These are phyloP conservation scores for Boechera stricta DNA, from an alignment of 345 rosid genomes.

Conservation along the genomic window DNA sequence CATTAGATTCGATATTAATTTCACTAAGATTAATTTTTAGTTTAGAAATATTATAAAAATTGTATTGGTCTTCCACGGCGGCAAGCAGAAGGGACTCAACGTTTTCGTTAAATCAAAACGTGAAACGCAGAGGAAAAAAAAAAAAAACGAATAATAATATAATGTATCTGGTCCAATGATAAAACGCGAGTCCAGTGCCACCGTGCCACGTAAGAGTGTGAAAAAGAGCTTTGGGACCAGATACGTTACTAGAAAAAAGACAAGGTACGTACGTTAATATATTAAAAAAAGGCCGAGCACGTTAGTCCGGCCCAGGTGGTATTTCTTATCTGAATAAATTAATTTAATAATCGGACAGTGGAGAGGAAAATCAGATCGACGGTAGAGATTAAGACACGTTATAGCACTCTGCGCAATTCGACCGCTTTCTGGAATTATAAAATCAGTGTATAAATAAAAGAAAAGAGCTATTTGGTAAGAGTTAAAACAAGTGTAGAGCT, in stretches of 20 bases:
- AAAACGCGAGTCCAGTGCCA: background rate
- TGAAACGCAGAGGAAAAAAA: conserved; percentile 8
- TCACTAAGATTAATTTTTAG: too few relatives aligned
- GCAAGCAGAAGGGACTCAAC: background rate
- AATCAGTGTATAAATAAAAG: conserved; percentile 25
- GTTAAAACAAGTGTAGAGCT: background rate
- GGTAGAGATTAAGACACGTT: conserved; percentile 11
- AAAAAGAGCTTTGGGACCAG: conserved; percentile 25
- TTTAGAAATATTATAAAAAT: background rate
- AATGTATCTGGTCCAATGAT: background rate
- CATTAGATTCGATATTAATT: too few relatives aligned
- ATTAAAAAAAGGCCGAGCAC: conserved; percentile 10
- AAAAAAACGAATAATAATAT: background rate
- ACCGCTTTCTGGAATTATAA: conserved; percentile 39
- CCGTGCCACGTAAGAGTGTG: conserved; percentile 10
- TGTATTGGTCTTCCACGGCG: conserved; percentile 5
- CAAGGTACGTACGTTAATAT: conserved; percentile 32
- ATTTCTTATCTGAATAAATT: conserved; percentile 6
- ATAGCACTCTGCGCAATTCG: conserved; percentile 12
- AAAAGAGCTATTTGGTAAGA: conserved; percentile 1
- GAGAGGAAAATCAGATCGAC: conserved; percentile 4
- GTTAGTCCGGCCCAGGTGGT: conserved; percentile 31
- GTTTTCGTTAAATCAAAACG: background rate
- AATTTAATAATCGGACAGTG: conserved; percentile 20
- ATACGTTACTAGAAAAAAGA: conserved; percentile 31